These are phyloP conservation scores for Linnemannia zychae DNA, from an alignment of 192 early-diverging fungal species.

Conservation along the genomic window DNA sequence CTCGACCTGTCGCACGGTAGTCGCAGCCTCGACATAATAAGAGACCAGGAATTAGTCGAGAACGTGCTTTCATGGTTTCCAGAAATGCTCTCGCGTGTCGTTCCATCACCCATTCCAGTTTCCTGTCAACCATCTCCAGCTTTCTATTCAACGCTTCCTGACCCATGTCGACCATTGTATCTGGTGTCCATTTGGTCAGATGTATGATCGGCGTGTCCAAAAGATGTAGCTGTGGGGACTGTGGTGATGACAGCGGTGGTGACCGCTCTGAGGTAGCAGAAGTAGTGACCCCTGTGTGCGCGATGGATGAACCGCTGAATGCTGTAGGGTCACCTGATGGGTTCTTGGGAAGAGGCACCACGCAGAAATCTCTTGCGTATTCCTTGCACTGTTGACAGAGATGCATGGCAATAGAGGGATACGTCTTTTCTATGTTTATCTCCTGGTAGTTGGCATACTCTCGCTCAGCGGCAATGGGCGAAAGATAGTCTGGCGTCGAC, in stretches of 20 bases:
- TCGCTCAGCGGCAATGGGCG: neutral
- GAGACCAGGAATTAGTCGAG: neutral
- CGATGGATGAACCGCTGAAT: no score
- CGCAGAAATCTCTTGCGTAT: neutral
- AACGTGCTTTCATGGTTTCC: neutral
- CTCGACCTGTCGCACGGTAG: neutral
- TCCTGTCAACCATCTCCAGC: neutral
- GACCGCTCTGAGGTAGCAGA: no score
- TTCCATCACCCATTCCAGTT: neutral
- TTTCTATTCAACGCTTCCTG: no score
- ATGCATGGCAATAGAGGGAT: neutral
- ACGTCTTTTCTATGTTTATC: neutral
- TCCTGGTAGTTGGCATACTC: neutral
- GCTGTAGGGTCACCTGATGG: neutral
- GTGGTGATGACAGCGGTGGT: neutral
- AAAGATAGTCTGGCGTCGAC: no score
- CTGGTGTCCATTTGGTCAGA: neutral
- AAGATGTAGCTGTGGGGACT: neutral
- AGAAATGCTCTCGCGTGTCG: neutral
- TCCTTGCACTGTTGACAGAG: neutral
- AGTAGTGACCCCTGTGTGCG: no score
- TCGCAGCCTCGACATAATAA: neutral
- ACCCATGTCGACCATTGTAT: neutral
- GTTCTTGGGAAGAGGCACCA: neutral
- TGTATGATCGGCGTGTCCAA: neutral